These are phyloP conservation scores for Ceratocystis papillata DNA, from an alignment of 2,329 filamentous ascomycete genomes.

Conservation along the genomic window DNA sequence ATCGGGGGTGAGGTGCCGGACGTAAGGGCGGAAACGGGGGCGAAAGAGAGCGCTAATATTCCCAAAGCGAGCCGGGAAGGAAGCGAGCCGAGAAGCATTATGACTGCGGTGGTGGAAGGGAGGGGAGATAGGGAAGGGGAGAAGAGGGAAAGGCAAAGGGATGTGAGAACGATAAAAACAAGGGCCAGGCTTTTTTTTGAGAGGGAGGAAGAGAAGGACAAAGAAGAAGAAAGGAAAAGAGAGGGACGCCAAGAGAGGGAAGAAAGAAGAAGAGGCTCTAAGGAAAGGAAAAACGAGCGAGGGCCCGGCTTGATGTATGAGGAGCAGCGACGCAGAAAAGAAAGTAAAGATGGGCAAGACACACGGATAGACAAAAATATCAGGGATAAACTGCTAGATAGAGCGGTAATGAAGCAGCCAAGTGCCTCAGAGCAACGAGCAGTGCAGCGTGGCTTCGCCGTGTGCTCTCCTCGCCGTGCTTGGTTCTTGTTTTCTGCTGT, in stretches of 20 bases:
- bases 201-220: not conserved
- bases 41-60: not conserved
- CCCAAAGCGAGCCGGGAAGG: not conserved
- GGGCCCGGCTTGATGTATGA: not conserved
- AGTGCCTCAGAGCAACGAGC: too few relatives aligned
- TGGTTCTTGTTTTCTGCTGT: too few relatives aligned
- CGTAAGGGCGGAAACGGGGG: not conserved
- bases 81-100: slow-evolving; percentile 13
- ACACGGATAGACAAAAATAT: not conserved
- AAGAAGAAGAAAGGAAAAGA: not conserved
- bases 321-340: not conserved
- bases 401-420: too few relatives aligned
- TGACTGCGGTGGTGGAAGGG: not conserved
- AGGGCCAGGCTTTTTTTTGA: not conserved
- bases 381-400: not conserved
- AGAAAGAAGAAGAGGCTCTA: not conserved
- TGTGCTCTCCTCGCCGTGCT: too few relatives aligned
- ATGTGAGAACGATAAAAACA: too few relatives aligned
- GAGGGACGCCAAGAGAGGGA: not conserved
- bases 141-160: not conserved
- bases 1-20: not conserved
- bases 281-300: not conserved
- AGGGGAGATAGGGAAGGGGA: not conserved
- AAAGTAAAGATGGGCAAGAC: too few relatives aligned
- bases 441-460: too few relatives aligned